Conservation (phyloP, 2,329 filamentous ascomycete genomes). For the Metarhizium robertsii region DNA sequence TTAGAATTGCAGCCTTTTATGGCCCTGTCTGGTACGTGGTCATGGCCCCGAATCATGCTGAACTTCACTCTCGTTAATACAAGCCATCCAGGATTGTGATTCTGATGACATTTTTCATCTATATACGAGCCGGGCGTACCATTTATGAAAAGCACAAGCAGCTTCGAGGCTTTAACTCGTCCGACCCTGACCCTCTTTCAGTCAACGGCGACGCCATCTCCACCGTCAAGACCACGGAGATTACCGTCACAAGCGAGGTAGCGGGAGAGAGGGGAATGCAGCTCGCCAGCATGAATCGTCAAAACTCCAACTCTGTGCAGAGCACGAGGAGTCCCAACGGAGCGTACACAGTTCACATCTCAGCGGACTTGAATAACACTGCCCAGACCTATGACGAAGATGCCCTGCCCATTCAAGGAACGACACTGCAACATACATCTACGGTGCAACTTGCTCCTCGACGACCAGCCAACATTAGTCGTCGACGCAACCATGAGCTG, state of each 20-base stretch:
- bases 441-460: constrained; percentile 10
- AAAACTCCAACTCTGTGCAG: constrained; percentile 9
- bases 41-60: not conserved
- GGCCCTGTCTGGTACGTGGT: constrained; percentile 53
- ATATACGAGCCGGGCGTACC: constrained; percentile 54
- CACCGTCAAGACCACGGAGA: constrained; percentile 50
- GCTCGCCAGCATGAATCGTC: constrained; percentile 14
- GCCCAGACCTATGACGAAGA: constrained; percentile 12
- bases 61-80: not conserved
- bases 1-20: constrained; percentile 69
- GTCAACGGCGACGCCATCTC: constrained; percentile 34
- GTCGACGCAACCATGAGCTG: constrained; percentile 37
- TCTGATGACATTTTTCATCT: constrained; percentile 52
- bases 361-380: constrained; percentile 18
- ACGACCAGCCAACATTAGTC: constrained; percentile 18
- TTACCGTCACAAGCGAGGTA: constrained; percentile 50
- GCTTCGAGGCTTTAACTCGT: constrained; percentile 44
- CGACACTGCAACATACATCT: constrained; percentile 10
- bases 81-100: constrained; percentile 45
- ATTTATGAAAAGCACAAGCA: constrained; percentile 60
- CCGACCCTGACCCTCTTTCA: constrained; percentile 29
- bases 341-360: constrained; percentile 44
- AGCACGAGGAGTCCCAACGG: constrained; percentile 10
- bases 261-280: constrained; percentile 13
- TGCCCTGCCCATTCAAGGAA: constrained; percentile 18